Percentiles rank a stretch among this genome's conserved stretches.
phyloP scores from a whole-genome alignment of 129 eudicot genomes.

The Flaveria robusta region DNA sequence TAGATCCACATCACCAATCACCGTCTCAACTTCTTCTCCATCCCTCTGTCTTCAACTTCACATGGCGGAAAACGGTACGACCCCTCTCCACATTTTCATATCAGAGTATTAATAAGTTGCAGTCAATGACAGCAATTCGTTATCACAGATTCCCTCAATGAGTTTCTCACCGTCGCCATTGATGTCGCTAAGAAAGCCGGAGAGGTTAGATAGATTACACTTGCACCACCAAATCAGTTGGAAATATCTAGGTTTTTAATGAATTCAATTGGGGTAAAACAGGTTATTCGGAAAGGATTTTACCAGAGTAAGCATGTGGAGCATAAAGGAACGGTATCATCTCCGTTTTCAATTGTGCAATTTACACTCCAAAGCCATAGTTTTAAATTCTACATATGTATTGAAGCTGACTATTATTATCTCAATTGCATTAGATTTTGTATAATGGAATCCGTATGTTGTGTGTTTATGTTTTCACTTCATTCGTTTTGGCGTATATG shows the following conservation, averaged over 20 bases:
- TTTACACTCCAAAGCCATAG: not conserved
- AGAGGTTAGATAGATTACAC: constrained; percentile 52
- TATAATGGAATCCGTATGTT: not conserved
- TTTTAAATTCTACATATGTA: too few relatives aligned
- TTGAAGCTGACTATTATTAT: too few relatives aligned
- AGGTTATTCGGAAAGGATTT: constrained; percentile 83
- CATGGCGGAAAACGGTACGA: constrained; percentile 21
- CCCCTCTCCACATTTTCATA: not conserved
- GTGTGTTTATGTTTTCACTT: not conserved
- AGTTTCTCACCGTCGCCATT: constrained; percentile 68
- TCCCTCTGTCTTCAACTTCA: not conserved
- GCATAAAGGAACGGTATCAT: constrained; percentile 86
- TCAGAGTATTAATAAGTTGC: not conserved
- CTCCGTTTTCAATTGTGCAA: not conserved
- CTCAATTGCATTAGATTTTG: not conserved
- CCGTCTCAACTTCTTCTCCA: not conserved
- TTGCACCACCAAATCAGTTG: not conserved
- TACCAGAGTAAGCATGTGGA: constrained; percentile 83
- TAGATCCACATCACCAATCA: not conserved
- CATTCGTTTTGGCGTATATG: too few relatives aligned
- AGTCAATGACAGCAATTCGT: not conserved
- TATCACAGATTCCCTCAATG: constrained; percentile 46
- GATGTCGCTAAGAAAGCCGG: constrained; percentile 97
- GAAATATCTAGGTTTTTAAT: not conserved
- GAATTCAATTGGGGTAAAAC: not conserved